phyloP scores from a whole-genome alignment of 345 rosid genomes.

The Heritiera littoralis region DNA sequence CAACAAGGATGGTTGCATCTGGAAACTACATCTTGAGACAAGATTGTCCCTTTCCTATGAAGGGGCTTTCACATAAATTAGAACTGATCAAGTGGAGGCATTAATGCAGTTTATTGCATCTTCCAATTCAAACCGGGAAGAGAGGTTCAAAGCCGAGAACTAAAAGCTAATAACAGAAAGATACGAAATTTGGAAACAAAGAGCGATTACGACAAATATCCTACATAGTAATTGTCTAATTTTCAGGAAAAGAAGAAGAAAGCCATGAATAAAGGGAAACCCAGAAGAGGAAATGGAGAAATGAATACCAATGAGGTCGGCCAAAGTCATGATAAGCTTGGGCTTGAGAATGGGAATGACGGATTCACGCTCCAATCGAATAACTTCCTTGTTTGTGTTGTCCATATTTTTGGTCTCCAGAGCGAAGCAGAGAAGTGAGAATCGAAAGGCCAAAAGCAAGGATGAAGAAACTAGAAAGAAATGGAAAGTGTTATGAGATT shows the following conservation, averaged over 20 bases:
- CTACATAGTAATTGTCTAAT: background rate
- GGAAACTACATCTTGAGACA: background rate
- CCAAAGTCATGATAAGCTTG: constrained; percentile 87
- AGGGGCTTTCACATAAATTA: background rate
- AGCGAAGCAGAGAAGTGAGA: background rate
- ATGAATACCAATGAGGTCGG: constrained; percentile 76
- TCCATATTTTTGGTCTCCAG: background rate
- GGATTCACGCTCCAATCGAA: constrained; percentile 85
- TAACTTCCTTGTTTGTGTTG: constrained; percentile 56
- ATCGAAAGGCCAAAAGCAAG: background rate
- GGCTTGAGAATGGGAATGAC: constrained; percentile 92
- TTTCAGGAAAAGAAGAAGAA: background rate
- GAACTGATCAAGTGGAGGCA: background rate
- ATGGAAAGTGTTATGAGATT: background rate
- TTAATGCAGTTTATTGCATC: background rate
- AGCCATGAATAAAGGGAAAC: background rate
- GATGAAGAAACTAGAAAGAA: background rate
- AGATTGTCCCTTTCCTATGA: background rate
- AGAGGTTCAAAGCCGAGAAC: background rate
- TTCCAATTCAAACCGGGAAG: background rate
- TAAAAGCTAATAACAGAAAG: too few relatives aligned
- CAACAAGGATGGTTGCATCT: background rate
- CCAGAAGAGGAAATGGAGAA: background rate
- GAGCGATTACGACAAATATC: background rate
- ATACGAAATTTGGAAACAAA: background rate